phyloP scores from a whole-genome alignment of 2,329 filamentous ascomycete species.

The Neospermospora avenae region DNA sequence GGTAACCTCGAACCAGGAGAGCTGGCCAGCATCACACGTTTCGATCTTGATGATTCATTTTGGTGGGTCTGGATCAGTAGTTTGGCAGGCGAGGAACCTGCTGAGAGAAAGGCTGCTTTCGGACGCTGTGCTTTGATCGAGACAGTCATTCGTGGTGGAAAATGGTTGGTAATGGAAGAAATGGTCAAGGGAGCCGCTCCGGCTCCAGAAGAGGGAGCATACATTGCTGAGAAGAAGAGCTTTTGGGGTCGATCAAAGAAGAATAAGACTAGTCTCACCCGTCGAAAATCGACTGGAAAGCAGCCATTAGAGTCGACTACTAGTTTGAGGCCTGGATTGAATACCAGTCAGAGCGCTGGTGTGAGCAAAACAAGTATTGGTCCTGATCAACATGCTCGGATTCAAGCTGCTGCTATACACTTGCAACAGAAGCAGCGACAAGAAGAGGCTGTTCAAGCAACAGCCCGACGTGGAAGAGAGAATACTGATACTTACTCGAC shows the following conservation, averaged over 20 bases:
- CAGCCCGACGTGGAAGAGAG: slow-evolving; percentile 50
- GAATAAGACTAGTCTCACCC: slow-evolving; percentile 52
- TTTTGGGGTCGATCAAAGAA: slow-evolving; percentile 84
- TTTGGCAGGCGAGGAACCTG: slow-evolving; percentile 84
- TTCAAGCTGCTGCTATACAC: slow-evolving; percentile 85
- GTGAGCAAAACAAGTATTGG: slow-evolving; percentile 80
- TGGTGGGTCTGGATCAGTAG: slow-evolving; percentile 99
- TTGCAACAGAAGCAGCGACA: slow-evolving; percentile 75
- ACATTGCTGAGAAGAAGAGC: slow-evolving; percentile 93
- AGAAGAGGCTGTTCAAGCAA: slow-evolving; percentile 52
- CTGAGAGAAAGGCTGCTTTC: slow-evolving; percentile 84
- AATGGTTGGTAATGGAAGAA: slow-evolving; percentile 95
- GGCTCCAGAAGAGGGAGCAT: slow-evolving; percentile 78
- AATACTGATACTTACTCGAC: slow-evolving; percentile 55
- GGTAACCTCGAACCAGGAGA: slow-evolving; percentile 82
- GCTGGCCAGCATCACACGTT: slow-evolving; percentile 81
- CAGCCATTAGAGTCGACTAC: slow-evolving; percentile 48
- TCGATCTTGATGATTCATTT: slow-evolving; percentile 91
- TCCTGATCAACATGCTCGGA: slow-evolving; percentile 87
- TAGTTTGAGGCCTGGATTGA: slow-evolving; percentile 40
- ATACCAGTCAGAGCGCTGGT: slow-evolving; percentile 40
- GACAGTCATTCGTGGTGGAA: slow-evolving; percentile 74
- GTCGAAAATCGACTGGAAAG: slow-evolving; percentile 70
- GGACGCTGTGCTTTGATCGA: slow-evolving; percentile 91
- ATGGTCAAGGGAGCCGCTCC: slow-evolving; percentile 90